Percentiles rank a stretch among this genome's conserved stretches.
Conservation (phyloP, 768 basidiomycete genomes). For the Naematelia aurantialba region DNA sequence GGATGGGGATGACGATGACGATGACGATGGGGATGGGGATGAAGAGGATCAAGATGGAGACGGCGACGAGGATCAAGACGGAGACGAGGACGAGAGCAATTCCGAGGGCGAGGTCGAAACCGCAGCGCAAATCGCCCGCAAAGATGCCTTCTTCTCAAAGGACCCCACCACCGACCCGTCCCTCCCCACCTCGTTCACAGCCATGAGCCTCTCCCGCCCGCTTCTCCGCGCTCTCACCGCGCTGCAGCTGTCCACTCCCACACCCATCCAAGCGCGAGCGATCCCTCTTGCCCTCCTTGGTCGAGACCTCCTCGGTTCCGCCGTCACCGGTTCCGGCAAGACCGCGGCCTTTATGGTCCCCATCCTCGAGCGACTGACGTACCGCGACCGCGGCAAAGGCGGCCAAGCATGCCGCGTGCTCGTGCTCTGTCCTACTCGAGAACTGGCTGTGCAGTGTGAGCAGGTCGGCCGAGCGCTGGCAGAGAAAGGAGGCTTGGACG, state of each 20-base stretch:
- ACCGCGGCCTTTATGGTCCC: conserved; percentile 97
- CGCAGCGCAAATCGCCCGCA: conserved; percentile 63
- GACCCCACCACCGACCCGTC: conserved; percentile 63
- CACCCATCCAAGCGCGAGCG: conserved; percentile 90
- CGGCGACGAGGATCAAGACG: conserved; percentile 38
- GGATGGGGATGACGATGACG: conserved; percentile 30
- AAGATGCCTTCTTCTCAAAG: conserved; percentile 73
- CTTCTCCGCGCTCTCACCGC: conserved; percentile 84
- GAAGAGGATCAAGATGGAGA: conserved; percentile 23
- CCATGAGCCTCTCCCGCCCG: conserved; percentile 93
- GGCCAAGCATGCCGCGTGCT: conserved; percentile 68
- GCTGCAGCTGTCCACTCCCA: conserved; percentile 67
- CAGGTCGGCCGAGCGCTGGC: conserved; percentile 84
- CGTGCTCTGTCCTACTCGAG: conserved; percentile 88
- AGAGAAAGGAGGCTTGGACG: conserved; percentile 58
- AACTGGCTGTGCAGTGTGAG: conserved; percentile 91
- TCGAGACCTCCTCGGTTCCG: conserved; percentile 91
- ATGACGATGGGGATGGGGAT: conserved; percentile 26
- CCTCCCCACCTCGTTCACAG: conserved; percentile 67
- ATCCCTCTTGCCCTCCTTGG: conserved; percentile 91
- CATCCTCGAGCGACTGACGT: conserved; percentile 83
- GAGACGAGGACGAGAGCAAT: conserved; percentile 46
- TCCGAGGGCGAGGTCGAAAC: conserved; percentile 54
- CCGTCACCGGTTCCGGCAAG: conserved; percentile 96
- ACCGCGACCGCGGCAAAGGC: conserved; percentile 82